These are phyloP conservation scores for Sextonia rubra DNA, from an alignment of 164 flowering plant species.

Conservation along the genomic window DNA sequence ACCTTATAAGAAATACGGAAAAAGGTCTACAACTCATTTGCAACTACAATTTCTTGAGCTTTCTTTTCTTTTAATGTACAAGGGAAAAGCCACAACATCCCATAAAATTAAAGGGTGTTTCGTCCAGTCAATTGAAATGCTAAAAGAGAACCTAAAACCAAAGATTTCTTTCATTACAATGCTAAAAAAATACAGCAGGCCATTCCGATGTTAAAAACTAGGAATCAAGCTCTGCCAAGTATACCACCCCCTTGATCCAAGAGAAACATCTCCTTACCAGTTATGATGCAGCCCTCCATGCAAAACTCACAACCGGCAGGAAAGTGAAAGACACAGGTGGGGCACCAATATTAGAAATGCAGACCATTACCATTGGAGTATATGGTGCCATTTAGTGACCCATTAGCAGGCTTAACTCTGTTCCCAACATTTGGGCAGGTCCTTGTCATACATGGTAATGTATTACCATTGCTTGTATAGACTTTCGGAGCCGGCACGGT, in stretches of 20 bases:
- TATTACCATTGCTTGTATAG: slow-evolving; percentile 31
- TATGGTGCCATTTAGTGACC: not conserved
- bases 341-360: not conserved
- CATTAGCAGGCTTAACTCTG: not conserved
- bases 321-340: not conserved
- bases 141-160: too few relatives aligned
- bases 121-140: too few relatives aligned
- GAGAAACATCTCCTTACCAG: not conserved
- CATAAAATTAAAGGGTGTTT: too few relatives aligned
- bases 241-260: not conserved
- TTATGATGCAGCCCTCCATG: not conserved
- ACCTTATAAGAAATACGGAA: too few relatives aligned
- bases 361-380: slow-evolving; percentile 12
- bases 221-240: slow-evolving; percentile 7
- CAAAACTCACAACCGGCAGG: not conserved
- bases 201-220: slow-evolving; percentile 6
- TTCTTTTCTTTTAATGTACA: too few relatives aligned
- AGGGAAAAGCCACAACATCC: too few relatives aligned
- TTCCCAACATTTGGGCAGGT: slow-evolving; percentile 33
- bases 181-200: too few relatives aligned
- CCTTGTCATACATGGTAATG: slow-evolving; percentile 13
- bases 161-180: too few relatives aligned
- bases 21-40: too few relatives aligned
- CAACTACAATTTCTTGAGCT: too few relatives aligned
- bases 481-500: slow-evolving; percentile 5